Base-by-base conservation (phyloP, 768 basidiomycete genomes). In the Mrakia blollopis region DNA sequence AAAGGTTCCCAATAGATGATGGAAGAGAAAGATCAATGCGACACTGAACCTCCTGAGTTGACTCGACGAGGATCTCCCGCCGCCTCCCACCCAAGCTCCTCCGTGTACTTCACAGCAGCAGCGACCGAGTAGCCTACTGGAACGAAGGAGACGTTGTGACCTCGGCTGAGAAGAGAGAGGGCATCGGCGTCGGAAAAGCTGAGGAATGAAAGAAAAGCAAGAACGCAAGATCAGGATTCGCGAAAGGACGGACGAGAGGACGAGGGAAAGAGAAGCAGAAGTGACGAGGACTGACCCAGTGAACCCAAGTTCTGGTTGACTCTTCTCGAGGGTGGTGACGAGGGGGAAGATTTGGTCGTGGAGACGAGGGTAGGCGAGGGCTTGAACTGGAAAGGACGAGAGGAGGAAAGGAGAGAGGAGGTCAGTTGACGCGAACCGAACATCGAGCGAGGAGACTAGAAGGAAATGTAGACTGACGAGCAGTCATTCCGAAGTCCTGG, bases 271-370 rank as follows among this genome's bases (percentile, higher is more conserved):
- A 62, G 61, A 62, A 8, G 10, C 30, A n/a, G 28, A 30, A 30
- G 0, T 3, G 25, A 35, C 39, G 21, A 7, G 11, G 69, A 30
- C 76, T 39, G 3, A 78, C 73, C 77, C 77, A 6, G 14, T 30
- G 52, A 78, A 78, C 0, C 32, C 50, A 5, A 78, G 41, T 25
- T 16, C 67, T 23, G 72, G 73, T 41, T 44, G 37, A 52, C 57
- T 41, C 69, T 30, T 61, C 65, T 78, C 77, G 32, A 78, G n/a
- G 6, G 32, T 28, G 32, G 72, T 68, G 32, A 74, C 30, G 2
- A 63, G 37, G 8, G 77, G 77, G 37, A 54, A 78, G 57, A 78
- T 63, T 61, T 78, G 77, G 39, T 78, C 77, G 61, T 78, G 77
- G 18, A 78, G 30, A 3, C 77, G 52, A 35, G 77, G 77, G 35